These are phyloP conservation scores for Pelargonium australe DNA, from an alignment of 441 rosid species.

Conservation along the genomic window DNA sequence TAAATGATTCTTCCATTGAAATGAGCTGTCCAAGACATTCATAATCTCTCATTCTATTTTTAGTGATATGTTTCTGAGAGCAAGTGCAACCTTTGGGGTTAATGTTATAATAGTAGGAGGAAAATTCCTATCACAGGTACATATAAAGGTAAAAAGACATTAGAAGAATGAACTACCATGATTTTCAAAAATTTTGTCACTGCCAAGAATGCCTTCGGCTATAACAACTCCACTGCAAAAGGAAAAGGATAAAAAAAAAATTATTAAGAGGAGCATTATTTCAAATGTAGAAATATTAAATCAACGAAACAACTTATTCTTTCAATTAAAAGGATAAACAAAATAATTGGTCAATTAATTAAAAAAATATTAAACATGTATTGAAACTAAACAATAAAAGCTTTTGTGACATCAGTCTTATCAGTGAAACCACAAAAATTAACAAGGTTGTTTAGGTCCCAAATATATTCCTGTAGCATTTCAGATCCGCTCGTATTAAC, in stretches of 20 bases:
- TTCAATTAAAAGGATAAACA: background rate
- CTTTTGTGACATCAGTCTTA: background rate
- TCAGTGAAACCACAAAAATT: background rate
- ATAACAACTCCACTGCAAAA: slow-evolving; percentile 86
- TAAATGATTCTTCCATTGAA: slow-evolving; percentile 1
- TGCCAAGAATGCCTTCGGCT: slow-evolving; percentile 65
- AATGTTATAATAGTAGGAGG: background rate
- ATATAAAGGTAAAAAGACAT: background rate
- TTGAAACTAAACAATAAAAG: background rate
- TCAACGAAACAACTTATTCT: background rate
- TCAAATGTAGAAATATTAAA: slow-evolving; percentile 12
- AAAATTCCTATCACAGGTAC: background rate
- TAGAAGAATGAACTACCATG: slow-evolving; percentile 39
- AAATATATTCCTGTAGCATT: background rate
- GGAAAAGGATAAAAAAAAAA: slow-evolving; percentile 20
- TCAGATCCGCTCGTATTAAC: background rate
- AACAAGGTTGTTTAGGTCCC: background rate
- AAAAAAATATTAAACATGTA: background rate
- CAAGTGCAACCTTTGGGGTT: slow-evolving; percentile 2
- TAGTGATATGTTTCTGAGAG: slow-evolving; percentile 1
- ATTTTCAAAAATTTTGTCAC: slow-evolving; percentile 33
- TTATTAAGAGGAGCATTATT: slow-evolving; percentile 9
- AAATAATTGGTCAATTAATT: background rate
- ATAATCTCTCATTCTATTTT: background rate
- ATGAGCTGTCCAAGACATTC: background rate